Evolutionary conservation across 129 eudicot genomes (phyloP), one percentile per base, ranked within the genome.

Genomic region (Lonicera japonica): DNA sequence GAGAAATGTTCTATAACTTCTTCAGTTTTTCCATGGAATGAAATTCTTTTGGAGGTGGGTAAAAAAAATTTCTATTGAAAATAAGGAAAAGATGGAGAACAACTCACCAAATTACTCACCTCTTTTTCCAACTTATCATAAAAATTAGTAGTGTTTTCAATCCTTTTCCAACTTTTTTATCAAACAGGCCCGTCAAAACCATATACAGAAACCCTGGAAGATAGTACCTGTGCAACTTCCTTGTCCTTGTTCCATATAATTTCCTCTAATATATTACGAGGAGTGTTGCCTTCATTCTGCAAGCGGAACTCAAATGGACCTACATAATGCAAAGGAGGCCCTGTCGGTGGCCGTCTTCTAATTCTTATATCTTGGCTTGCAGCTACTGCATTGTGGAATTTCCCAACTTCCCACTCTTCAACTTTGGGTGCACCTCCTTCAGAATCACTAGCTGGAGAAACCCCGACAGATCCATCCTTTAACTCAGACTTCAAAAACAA

Each of bases 241-340:
- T 71, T 54, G 56, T 88, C 91, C 71, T 88, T 92, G 83, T 78
- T 40, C 99, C 99, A 92, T 39, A 92, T 58, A 54, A 92, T 92
- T 40, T 92, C 96, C 79, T 92, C 99, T 4, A 92, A 79, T 52
- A 82, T 88, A 47, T 91, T 91, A 36, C 88, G 86, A 18, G 96
- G 99, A 56, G 82, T 76, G 46, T 76, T 83, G 22, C 82, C 96
- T 57, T 79, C 87, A 64, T 80, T 80, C 81, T 78, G 82, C 51
- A 83, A 50, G 23, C 76, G 70, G 34, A 82, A 83, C 83, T 92
- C 95, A 20, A 85, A 85, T 1, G 88, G 91, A 34, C 99, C 96
- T 25, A 79, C 91, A 66, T 88, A 85, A 63, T 85, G 80, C 70
- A 61, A 61, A 25, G 99, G 99, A 20, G 99, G 96, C 5, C 80